Base-by-base conservation (phyloP, 768 basidiomycete genomes). In the Jaapia argillacea region DNA sequence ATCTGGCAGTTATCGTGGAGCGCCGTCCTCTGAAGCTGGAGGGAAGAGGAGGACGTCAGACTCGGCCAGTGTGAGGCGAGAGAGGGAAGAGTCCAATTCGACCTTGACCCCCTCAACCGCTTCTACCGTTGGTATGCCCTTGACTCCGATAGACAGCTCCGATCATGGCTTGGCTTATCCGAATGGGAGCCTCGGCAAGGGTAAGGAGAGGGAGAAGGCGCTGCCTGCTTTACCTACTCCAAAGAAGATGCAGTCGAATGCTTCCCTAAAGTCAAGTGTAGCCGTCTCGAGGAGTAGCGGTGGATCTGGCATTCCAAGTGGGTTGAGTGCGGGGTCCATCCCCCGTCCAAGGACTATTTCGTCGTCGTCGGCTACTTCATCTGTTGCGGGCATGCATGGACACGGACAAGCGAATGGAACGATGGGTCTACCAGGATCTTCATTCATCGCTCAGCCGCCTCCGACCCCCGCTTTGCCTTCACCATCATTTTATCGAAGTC, bases 1-100 rank as follows among this genome's bases (percentile, higher is more conserved):
- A n/a, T n/a, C n/a, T n/a, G n/a, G n/a, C n/a, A n/a, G n/a, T n/a
- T n/a, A n/a, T n/a, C n/a, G n/a, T n/a, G n/a, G n/a, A n/a, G n/a
- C n/a, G n/a, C n/a, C n/a, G n/a, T n/a, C n/a, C 23, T 23, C 42
- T 41, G 44, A 39, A 45, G 6, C 44, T 51, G 21, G 49, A 39
- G 43, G 26, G 53, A 56, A 10, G 53, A 52, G 36, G 24, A 54
- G 49, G 27, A 49, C 52, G 5, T 55, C 58, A 6, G 50, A 48
- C 25, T 46, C 49, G n/a, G n/a, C n/a, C n/a, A n/a, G n/a, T n/a
- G n/a, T n/a, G n/a, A n/a, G n/a, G n/a, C n/a, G n/a, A n/a, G n/a
- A n/a, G 6, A 56, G n/a, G n/a, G n/a, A n/a, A n/a, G n/a, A n/a
- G n/a, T n/a, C 45, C 4, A 18, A 24, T 13, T 45, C 37, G 12